phyloP scores from a whole-genome alignment of 495 filamentous ascomycete species.

The Tricharina praecox region DNA sequence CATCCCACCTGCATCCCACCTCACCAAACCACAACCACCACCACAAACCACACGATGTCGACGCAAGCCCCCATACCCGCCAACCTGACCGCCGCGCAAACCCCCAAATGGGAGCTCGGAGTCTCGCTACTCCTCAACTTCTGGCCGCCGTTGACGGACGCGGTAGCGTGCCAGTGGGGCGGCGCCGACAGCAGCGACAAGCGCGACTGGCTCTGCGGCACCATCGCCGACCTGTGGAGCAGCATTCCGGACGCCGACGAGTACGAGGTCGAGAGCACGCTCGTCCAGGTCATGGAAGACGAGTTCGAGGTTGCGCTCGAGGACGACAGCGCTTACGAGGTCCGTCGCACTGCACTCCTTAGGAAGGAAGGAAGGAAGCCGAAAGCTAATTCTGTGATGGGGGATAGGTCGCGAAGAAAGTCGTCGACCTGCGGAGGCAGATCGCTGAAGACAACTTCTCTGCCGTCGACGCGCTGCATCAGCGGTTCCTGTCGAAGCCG shows the following conservation, averaged over 20 bases:
- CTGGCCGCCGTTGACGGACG: conserved; percentile 75
- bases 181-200: conserved; percentile 72
- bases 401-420: conserved; percentile 52
- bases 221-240: conserved; percentile 63
- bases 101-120: conserved; percentile 54
- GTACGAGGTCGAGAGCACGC: conserved; percentile 64
- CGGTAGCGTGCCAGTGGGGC: conserved; percentile 76
- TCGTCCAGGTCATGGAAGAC: conserved; percentile 82
- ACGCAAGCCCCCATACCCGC: too few relatives aligned
- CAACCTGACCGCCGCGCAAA: conserved; percentile 2
- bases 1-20: neutral
- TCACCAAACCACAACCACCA: conserved; percentile 1
- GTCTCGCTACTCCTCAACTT: conserved; percentile 61
- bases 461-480: conserved; percentile 50
- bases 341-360: conserved; percentile 5
- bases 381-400: too few relatives aligned
- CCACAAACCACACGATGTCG: neutral
- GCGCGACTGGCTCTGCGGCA: conserved; percentile 88
- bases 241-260: conserved; percentile 57
- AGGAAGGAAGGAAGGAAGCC: too few relatives aligned
- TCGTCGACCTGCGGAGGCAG: conserved; percentile 48
- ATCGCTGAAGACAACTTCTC: conserved; percentile 46
- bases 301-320: conserved; percentile 87
- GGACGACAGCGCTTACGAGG: conserved; percentile 59
- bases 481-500: conserved; percentile 42